Base-by-base conservation (phyloP, 306 rosid genomes). In the Notholithocarpus densiflorus region DNA sequence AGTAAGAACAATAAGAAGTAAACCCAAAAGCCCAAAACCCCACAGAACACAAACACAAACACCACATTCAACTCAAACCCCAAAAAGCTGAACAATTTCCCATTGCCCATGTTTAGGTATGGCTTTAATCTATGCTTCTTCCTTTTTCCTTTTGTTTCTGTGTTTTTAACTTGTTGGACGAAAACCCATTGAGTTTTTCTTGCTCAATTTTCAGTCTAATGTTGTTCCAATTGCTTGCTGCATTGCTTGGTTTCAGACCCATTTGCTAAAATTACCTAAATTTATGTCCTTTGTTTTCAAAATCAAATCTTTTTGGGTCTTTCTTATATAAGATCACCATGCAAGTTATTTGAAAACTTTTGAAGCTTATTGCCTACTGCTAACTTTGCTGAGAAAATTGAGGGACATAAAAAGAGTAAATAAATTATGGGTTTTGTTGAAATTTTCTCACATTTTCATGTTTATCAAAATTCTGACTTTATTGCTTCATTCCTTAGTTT, bases 201-300 rank as follows among this genome's bases (percentile, higher is more conserved):
- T 52, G 43, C 78, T 24, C 45, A 20, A 5, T 61, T 73, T 55
- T 65, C 18, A 15, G 17, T 24, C 27, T 65, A 65, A 23, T 75
- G 43, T 74, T 43, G 26, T 21, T 54, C 26, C 59, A 21, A 61
- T 83, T 75, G 34, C 65, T 53, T 54, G 5, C 23, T 29, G 18
- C 86, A 75, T 83, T 83, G 78, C 81, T 71, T 51, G 17, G 37
- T 68, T 24, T 14, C 52, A 37, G 27, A 8, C 6, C 65, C n/a
- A 11, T 61, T 70, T 10, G 68, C 65, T 59, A 21, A 59, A 9
- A 23, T 24, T 34, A 34, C 17, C 15, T 19, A 68, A 68, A 9
- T n/a, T 34, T 68, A 68, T 72, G 27, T 61, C 40, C 27, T 60
- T 24, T 17, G 6, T 45, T 17, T 53, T 3, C 6, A 15, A 60